Base-by-base conservation (phyloP, 139 green algal genomes). In the Asterochloris erici region DNA sequence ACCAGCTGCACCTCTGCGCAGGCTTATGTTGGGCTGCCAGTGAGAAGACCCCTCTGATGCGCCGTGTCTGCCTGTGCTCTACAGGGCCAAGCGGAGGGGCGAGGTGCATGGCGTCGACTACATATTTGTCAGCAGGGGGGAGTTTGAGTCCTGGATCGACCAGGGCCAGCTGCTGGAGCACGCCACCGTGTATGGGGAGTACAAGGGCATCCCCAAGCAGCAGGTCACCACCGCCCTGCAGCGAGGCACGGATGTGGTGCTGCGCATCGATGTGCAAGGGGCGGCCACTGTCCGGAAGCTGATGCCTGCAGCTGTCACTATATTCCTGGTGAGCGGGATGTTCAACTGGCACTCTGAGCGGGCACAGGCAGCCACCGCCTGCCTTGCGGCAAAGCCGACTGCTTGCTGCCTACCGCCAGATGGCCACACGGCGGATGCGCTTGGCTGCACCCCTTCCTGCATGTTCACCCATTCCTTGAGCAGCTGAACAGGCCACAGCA, bases 111-210 rank as follows among this genome's bases (percentile, higher is more conserved):
- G 96, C 21, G 69, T 92, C 24, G 96, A 99, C 86, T 99, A 99
- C 82, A 93, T 97, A 79, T 99, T 99, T 83, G 92, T 98, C 9
- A 88, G 28, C 62, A 91, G 87, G 61, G 86, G 93, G 21, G 73
- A 91, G 68, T 99, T 99, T 91, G 92, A 98, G 83, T 24, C 86
- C 24, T 98, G 97, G 95, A 96, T 98, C 4, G 73, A 76, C 0
- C 74, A 86, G 2, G 91, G 86, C 9, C 83, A 94, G 88, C 91
- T 99, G 81, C 88, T 98, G 70, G 96, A 99, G 93, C 91, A 98
- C 83, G 96, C 96, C 9, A 14, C 97, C 15, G 96, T 99, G 79
- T 99, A 99, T 81, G 96, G 96, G 26, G 94, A 99, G 38, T 98
- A 98, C 89, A 98, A 98, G 87, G 96, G 95, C 85, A 97, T 98